These are phyloP conservation scores for Catharanthus roseus DNA, from an alignment of 257 asterid genomes.

Conservation along the genomic window DNA sequence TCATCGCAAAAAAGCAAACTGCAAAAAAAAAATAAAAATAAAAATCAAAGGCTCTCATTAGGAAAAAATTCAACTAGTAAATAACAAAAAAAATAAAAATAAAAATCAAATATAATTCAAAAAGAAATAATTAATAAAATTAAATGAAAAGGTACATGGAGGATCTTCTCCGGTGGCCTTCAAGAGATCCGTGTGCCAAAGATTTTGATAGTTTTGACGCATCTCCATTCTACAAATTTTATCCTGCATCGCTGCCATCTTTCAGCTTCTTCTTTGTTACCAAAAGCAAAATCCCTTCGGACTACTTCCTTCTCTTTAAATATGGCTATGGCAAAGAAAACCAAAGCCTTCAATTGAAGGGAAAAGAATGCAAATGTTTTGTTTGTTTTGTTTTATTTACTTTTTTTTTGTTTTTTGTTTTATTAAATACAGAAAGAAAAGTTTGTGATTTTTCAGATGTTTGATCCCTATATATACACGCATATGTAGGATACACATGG, in stretches of 20 bases:
- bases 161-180: conserved; percentile 25
- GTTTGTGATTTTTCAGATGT: not conserved
- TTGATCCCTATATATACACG: not conserved
- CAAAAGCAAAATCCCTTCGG: too few species aligned
- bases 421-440: too few species aligned
- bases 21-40: conserved; percentile 15
- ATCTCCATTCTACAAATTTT: conserved; percentile 25
- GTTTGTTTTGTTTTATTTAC: too few species aligned
- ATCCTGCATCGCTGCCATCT: conserved; percentile 17
- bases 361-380: not conserved
- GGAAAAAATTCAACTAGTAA: not conserved
- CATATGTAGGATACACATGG: not conserved
- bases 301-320: too few species aligned
- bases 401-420: too few species aligned
- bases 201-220: conserved; percentile 25
- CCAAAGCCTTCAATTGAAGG: not conserved
- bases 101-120: not conserved
- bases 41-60: not conserved
- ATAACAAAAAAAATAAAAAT: not conserved
- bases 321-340: not conserved
- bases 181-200: conserved; percentile 33
- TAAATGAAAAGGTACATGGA: conserved; percentile 16
- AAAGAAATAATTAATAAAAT: not conserved
- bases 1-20: conserved; percentile 34
- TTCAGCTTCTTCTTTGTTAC: too few species aligned